Conservation (phyloP, 257 asterid species). For the Striga asiatica region DNA sequence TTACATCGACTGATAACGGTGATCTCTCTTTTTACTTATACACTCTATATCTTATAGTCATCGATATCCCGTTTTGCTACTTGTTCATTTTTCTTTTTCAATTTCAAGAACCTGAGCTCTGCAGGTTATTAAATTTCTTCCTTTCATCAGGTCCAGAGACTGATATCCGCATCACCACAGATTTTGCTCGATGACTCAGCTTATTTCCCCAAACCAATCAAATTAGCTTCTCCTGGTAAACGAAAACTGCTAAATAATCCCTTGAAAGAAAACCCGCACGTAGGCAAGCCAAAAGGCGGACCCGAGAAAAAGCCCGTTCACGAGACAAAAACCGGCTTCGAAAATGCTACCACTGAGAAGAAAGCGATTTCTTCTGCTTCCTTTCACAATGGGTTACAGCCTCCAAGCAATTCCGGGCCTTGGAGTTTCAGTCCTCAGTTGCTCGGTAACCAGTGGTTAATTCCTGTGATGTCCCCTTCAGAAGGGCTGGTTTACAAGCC, state of each 20-base stretch:
- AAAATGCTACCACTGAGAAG: conserved; percentile 29
- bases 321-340: conserved; percentile 38
- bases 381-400: conserved; percentile 18
- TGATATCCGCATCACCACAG: conserved; percentile 62
- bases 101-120: background rate
- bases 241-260: conserved; percentile 27
- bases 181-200: conserved; percentile 34
- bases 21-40: background rate
- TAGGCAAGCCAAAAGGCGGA: conserved; percentile 35
- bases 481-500: conserved; percentile 86
- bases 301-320: conserved; percentile 25
- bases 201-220: conserved; percentile 27
- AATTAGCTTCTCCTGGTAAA: conserved; percentile 22
- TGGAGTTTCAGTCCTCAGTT: conserved; percentile 50
- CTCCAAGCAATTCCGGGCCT: conserved; percentile 22
- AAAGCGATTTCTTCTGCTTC: conserved; percentile 38
- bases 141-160: conserved; percentile 54
- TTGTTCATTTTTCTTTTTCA: background rate
- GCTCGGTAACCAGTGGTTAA: conserved; percentile 70
- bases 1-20: conserved; percentile 88
- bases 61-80: background rate
- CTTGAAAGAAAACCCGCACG: conserved; percentile 23
- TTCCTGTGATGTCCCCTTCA: conserved; percentile 76
- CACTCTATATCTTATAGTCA: background rate
- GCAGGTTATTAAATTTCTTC: background rate